These are phyloP conservation scores for Magnolia sinica DNA, from an alignment of 164 flowering plant genomes.

Conservation along the genomic window DNA sequence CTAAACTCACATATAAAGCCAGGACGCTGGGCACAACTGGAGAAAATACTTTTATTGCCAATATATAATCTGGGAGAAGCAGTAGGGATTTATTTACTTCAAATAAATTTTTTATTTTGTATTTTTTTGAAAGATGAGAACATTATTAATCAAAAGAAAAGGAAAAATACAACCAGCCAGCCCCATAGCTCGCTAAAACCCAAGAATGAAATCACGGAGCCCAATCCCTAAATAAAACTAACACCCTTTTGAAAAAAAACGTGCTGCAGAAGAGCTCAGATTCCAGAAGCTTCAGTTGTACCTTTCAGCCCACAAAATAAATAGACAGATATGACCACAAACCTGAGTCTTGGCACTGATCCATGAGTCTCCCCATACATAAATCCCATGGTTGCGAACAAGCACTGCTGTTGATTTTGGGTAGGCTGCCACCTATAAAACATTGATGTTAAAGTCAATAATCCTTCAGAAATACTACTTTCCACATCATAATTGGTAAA, in stretches of 20 bases:
- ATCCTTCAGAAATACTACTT: neutral
- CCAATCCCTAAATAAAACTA: too few species aligned
- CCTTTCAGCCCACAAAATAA: neutral
- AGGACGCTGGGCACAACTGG: neutral
- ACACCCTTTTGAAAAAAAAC: too few species aligned
- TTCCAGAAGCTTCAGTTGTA: too few species aligned
- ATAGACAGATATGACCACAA: conserved; percentile 17
- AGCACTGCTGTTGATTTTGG: conserved; percentile 98
- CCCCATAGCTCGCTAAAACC: too few species aligned
- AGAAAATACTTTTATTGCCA: neutral
- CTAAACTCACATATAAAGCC: neutral
- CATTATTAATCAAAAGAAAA: too few species aligned
- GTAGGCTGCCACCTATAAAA: conserved; percentile 79
- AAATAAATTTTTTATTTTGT: neutral
- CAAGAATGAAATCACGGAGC: too few species aligned
- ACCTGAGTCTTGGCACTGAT: conserved; percentile 98
- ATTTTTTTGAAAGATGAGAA: too few species aligned
- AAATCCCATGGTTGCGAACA: conserved; percentile 97
- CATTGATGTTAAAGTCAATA: neutral
- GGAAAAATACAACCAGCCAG: too few species aligned
- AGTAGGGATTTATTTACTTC: neutral
- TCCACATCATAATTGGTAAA: neutral
- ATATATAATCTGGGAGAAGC: neutral
- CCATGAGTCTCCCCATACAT: conserved; percentile 99
- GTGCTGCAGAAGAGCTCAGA: too few species aligned